These are phyloP conservation scores for Rhododendron molle DNA, from an alignment of 148 eudicot species.

Conservation along the genomic window DNA sequence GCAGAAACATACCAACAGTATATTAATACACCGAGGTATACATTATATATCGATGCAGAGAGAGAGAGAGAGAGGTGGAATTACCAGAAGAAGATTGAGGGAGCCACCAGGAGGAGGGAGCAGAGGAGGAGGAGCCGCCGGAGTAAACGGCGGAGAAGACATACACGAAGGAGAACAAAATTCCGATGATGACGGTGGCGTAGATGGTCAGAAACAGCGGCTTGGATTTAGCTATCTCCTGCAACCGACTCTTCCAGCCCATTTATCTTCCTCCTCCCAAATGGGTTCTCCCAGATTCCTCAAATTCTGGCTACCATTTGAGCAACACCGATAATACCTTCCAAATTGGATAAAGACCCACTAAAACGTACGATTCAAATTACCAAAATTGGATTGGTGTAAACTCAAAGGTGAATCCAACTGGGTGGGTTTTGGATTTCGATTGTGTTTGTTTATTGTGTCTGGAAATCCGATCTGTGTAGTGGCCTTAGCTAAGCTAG, in stretches of 20 bases:
- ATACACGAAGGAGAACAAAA: slow-evolving; percentile 56
- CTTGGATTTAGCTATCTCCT: slow-evolving; percentile 57
- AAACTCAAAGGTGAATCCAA: neutral
- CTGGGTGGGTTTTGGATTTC: neutral
- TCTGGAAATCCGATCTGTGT: neutral
- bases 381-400: neutral
- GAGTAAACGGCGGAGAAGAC: slow-evolving; percentile 79
- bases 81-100: slow-evolving; percentile 22
- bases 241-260: neutral
- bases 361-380: neutral
- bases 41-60: neutral
- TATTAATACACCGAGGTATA: neutral
- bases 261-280: neutral
- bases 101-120: slow-evolving; percentile 27
- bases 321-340: neutral
- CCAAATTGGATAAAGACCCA: neutral
- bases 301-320: neutral
- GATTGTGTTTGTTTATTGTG: neutral
- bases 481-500: neutral
- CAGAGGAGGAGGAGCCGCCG: slow-evolving; percentile 13
- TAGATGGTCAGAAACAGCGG: slow-evolving; percentile 77
- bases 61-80: neutral
- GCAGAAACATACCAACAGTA: neutral
- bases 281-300: neutral
- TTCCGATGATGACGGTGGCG: slow-evolving; percentile 57